Evolutionary conservation across 495 filamentous ascomycete genomes (phyloP).

Genomic region (Pseudomonodictys pantanalensis): DNA sequence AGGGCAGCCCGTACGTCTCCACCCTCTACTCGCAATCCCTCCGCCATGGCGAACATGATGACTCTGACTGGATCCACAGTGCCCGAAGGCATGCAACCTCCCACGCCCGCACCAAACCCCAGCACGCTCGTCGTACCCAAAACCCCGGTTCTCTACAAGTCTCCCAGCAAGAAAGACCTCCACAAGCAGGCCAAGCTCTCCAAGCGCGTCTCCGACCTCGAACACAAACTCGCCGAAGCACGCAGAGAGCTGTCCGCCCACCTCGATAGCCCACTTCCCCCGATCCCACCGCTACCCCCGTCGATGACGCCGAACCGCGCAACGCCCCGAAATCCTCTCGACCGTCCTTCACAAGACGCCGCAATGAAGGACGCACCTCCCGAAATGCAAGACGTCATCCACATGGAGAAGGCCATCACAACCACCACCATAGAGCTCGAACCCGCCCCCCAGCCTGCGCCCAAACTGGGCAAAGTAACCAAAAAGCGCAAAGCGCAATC

Average conservation of each 20-base stretch:
- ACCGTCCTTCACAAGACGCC: conserved; percentile 16
- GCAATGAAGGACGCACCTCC: neutral
- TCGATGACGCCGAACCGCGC: neutral
- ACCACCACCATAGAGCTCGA: neutral
- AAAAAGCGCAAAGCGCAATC: conserved; percentile 38
- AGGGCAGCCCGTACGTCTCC: neutral
- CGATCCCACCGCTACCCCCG: neutral
- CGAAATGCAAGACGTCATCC: conserved; percentile 44
- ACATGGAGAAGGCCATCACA: neutral
- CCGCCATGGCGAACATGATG: conserved; percentile 35
- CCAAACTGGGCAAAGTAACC: conserved; percentile 20
- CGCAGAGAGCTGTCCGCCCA: conserved; percentile 57
- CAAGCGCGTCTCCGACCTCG: conserved; percentile 65
- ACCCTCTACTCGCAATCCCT: conserved; percentile 13
- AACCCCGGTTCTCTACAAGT: conserved; percentile 43
- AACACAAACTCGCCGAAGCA: conserved; percentile 58
- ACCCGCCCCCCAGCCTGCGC: conserved; percentile 5
- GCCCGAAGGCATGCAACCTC: neutral
- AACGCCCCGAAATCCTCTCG: conserved; percentile 36
- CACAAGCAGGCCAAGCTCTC: conserved; percentile 59
- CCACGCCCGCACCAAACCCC: conserved; percentile 3
- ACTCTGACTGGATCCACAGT: conserved; percentile 33
- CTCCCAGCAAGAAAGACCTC: conserved; percentile 60
- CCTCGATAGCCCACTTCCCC: conserved; percentile 39
- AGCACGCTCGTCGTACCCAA: conserved; percentile 26